Evolutionary conservation across 108 stramenopile species (phyloP), one percentile per base, ranked within the genome.

Genomic region (Epipyxis sp.): DNA sequence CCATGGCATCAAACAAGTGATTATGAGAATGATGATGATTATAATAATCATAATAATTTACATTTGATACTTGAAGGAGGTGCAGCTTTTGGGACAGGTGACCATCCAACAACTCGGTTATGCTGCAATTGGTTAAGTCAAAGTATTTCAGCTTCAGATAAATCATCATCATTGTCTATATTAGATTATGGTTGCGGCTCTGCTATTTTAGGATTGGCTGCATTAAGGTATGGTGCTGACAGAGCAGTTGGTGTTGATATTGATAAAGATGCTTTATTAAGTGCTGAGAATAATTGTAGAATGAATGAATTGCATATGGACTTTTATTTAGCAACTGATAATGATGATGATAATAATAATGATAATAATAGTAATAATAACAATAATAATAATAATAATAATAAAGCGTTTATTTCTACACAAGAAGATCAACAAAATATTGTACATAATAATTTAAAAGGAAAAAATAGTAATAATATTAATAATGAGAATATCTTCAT

Each of bases 151-250:
- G 46, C 20, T 6, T 6, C 46, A 6, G 20, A 20, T 13, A 20
- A 50, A 20, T 6, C 46, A 13, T 6, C 20, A 20, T 6, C 46
- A 6, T 13, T 20, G 35, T 25, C 80, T 20, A 80, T 82, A 1
- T 39, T 82, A 42, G 81, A 82, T 61, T 82, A 82, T 58, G 81
- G 81, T 29, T 68, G 76, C 76, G 81, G 81, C 79, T 81, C 80
- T 37, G 81, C 80, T 2, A 67, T 82, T 27, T 10, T 82, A 32
- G 81, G 79, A 1, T 61, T 82, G n/a, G 81, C 80, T 29, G 81
- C 81, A 29, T 71, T 82, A 35, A 76, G 59, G 59, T 81, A 80
- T 37, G 81, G 81, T 29, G 81, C 81, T 25, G 29, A 25, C 37
- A 77, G 78, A 34, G 80, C 81, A 13, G 79, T 82, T 1, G 81